Evolutionary conservation across 352 stramenopile genomes (phyloP).

Genomic region (Phytophthora cajani): DNA sequence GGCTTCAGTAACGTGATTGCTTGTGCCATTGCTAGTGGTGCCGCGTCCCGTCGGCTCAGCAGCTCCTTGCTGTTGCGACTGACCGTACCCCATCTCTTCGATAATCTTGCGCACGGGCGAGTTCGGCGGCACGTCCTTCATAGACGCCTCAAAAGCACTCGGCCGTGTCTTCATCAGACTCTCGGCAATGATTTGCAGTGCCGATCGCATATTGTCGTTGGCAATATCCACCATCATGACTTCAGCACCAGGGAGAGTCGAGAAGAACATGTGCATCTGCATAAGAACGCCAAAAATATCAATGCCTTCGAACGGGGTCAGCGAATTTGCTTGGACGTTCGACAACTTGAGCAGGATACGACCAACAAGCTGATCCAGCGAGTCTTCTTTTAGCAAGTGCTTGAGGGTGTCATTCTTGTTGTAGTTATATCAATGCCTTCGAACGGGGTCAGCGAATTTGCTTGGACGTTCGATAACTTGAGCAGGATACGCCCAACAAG

Average conservation of each 20-base stretch:
- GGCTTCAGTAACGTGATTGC: constrained; percentile 20
- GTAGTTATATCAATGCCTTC: constrained; percentile 87
- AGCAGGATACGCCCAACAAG: constrained; percentile 76
- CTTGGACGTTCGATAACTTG: constrained; percentile 66
- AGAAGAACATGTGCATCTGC: constrained; percentile 90
- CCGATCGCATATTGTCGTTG: constrained; percentile 78
- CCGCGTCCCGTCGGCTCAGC: constrained; percentile 23
- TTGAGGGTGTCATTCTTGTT: constrained; percentile 73
- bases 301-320: constrained; percentile 79
- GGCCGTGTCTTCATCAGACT: constrained; percentile 61
- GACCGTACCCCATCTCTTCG: constrained; percentile 39
- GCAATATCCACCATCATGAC: constrained; percentile 77
- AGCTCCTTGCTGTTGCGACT: constrained; percentile 31
- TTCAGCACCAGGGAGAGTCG: constrained; percentile 67
- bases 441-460: constrained; percentile 68
- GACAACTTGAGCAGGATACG: constrained; percentile 77
- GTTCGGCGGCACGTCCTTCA: constrained; percentile 65
- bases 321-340: constrained; percentile 52
- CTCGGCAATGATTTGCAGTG: constrained; percentile 71
- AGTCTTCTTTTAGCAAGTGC: constrained; percentile 80
- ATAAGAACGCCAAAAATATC: constrained; percentile 86
- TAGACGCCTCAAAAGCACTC: constrained; percentile 59
- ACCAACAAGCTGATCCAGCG: constrained; percentile 78
- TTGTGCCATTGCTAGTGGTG: constrained; percentile 16
- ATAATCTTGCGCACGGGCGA: constrained; percentile 64